A percentile compares a stretch with the other conserved stretches of the same genome.
phyloP scores from a whole-genome alignment of 805 yeast genomes.

The Yamadazyma akitaensis region DNA sequence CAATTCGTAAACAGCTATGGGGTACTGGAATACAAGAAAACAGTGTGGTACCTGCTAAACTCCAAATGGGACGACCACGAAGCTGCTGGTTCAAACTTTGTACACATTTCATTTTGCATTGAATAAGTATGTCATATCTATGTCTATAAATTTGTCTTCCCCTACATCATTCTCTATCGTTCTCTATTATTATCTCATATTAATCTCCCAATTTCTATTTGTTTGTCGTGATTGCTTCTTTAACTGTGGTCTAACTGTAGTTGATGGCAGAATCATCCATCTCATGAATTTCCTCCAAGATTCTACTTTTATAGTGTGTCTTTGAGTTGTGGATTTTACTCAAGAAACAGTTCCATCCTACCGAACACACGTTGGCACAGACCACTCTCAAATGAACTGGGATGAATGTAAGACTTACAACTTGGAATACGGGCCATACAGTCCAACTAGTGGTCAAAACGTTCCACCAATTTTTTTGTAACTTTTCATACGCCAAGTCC shows the following conservation, averaged over 20 bases:
- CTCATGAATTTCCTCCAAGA: conserved; percentile 37
- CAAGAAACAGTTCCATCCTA: conserved; percentile 43
- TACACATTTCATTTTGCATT: not conserved
- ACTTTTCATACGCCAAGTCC: conserved; percentile 29
- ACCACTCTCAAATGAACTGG: conserved; percentile 40
- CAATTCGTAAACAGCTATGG: not conserved
- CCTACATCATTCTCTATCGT: not conserved
- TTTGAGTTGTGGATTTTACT: conserved; percentile 47
- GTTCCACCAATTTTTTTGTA: conserved; percentile 38
- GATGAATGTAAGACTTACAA: conserved; percentile 33
- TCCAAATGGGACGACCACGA: too few species aligned
- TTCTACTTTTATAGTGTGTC: conserved; percentile 36
- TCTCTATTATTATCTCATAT: not conserved
- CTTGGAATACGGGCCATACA: conserved; percentile 42
- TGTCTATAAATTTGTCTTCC: not conserved
- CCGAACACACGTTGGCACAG: conserved; percentile 36
- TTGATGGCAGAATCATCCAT: conserved; percentile 25
- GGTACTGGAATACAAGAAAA: too few species aligned
- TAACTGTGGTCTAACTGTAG: not conserved
- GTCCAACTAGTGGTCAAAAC: conserved; percentile 40
- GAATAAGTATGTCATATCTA: not conserved
- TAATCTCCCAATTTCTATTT: not conserved
- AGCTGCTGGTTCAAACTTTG: too few species aligned
- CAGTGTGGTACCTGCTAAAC: too few species aligned
- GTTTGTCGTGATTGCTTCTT: not conserved